phyloP scores from a whole-genome alignment of 2,329 filamentous ascomycete genomes.

The Neocatenulostroma microsporum region DNA sequence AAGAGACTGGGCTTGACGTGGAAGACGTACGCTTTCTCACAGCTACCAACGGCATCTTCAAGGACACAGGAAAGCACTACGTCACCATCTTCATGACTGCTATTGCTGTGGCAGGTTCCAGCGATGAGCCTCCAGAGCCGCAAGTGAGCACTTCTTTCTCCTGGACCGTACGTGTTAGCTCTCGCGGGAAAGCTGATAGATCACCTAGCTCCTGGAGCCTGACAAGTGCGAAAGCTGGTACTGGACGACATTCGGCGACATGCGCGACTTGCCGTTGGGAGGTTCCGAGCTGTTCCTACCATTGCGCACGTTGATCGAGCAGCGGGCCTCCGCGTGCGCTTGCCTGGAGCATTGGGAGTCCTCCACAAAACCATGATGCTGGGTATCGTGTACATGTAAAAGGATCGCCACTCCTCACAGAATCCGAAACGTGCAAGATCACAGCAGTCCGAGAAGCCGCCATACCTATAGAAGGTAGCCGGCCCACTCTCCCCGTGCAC shows the following conservation, averaged over 20 bases:
- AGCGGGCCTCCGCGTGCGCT: constrained; percentile 26
- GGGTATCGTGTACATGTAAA: too few species aligned
- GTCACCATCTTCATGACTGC: constrained; percentile 60
- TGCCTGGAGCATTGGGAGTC: constrained; percentile 1
- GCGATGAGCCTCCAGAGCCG: constrained; percentile 37
- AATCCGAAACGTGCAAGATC: too few species aligned
- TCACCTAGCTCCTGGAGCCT: constrained; percentile 35
- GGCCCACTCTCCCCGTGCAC: too few species aligned
- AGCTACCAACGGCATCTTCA: constrained; percentile 61
- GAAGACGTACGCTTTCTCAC: constrained; percentile 47
- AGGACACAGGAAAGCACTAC: constrained; percentile 58
- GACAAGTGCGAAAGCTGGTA: constrained; percentile 50
- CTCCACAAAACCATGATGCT: too few species aligned
- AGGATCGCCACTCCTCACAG: too few species aligned
- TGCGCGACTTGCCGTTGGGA: constrained; percentile 22
- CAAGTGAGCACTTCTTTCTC: too few species aligned
- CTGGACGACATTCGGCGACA: constrained; percentile 40
- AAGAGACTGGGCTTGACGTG: constrained; percentile 61
- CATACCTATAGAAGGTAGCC: too few species aligned
- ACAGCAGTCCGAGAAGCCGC: too few species aligned
- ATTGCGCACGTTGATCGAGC: constrained; percentile 38
- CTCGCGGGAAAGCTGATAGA: too few species aligned
- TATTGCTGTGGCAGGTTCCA: constrained; percentile 41
- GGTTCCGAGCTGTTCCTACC: constrained; percentile 39
- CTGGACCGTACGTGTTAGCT: too few species aligned